phyloP scores from a whole-genome alignment of 2,329 filamentous ascomycete genomes.

The Colletotrichum brevisporum region DNA sequence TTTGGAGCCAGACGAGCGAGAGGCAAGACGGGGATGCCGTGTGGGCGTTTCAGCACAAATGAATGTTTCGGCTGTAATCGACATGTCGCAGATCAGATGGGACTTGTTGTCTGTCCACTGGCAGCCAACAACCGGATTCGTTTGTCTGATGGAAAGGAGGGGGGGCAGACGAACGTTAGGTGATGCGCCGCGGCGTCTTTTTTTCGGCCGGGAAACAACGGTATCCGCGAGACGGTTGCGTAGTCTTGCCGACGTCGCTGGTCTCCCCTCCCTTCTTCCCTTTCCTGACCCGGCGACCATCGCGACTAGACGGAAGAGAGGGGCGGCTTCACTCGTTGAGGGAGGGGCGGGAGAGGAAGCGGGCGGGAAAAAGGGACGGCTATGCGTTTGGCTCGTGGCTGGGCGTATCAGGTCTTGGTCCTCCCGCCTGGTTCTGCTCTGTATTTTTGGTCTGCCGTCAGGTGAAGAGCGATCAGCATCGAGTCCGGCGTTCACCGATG shows the following conservation, averaged over 20 bases:
- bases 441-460: conserved; percentile 1
- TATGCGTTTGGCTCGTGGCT: conserved; percentile 20
- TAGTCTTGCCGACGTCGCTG: neutral
- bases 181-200: conserved; percentile 16
- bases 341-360: conserved; percentile 13
- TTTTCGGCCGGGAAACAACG: conserved; percentile 13
- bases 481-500: neutral
- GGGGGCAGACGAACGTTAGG: conserved; percentile 1
- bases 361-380: neutral
- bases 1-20: neutral
- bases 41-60: conserved; percentile 14
- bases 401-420: conserved; percentile 32
- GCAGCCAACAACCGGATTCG: neutral
- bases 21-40: neutral
- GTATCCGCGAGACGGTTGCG: conserved; percentile 11
- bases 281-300: conserved; percentile 7
- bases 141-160: neutral
- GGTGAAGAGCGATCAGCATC: conserved; percentile 18
- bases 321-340: neutral
- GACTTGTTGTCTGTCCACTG: conserved; percentile 9
- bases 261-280: neutral
- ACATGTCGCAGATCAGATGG: conserved; percentile 23
- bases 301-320: conserved; percentile 11
- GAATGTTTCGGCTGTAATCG: conserved; percentile 21
- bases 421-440: conserved; percentile 1